Evolutionary conservation across 768 basidiomycete species (phyloP), one percentile per base, ranked within the genome.

Genomic region (Hygrophorus russula): DNA sequence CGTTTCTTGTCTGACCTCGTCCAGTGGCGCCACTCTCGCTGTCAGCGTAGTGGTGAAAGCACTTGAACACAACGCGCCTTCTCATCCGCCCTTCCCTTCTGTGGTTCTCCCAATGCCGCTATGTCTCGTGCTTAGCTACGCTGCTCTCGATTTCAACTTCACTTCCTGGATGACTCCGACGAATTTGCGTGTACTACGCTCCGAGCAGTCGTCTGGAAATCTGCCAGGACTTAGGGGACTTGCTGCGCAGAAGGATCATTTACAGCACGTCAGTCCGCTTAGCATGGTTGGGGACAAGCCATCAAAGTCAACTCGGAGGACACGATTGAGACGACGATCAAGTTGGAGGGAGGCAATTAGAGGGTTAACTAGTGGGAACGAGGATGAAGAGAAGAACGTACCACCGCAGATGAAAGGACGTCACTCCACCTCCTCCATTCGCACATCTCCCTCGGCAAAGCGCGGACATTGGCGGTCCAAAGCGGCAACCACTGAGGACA

Each of bases 81-180:
- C 61, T 10, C 48, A 51, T 33, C 51, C 54, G 48, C 61, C 58
- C 53, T 57, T 53, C 48, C 63, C 59, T 12, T 65, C 59, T 42
- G 45, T 56, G 30, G 48, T 58, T 15, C 67, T 94, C 27, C 84
- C 81, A 1, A 68, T 74, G 13, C 96, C 96, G 1, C 63, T 82
- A 31, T 85, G 86, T 1, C 69, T 98, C 46, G 80, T 96, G 20
- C 74, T 94, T 42, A 89, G 79, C 51, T 99, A 98, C 60, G 78
- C 93, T 0, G 86, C 85, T 18, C 73, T 98, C 36, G 93, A 98
- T 60, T 98, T 99, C 67, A 97, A 98, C 59, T 97, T 94, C 55
- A 91, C 90, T 0, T 94, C 92, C 15, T 98, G 94, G 94, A 91
- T 92, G 89, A 74, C 85, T 0, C 78, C 80, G 7, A 74, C 74